phyloP scores from a whole-genome alignment of 306 rosid species.

The Elaeagnus macrophylla region DNA sequence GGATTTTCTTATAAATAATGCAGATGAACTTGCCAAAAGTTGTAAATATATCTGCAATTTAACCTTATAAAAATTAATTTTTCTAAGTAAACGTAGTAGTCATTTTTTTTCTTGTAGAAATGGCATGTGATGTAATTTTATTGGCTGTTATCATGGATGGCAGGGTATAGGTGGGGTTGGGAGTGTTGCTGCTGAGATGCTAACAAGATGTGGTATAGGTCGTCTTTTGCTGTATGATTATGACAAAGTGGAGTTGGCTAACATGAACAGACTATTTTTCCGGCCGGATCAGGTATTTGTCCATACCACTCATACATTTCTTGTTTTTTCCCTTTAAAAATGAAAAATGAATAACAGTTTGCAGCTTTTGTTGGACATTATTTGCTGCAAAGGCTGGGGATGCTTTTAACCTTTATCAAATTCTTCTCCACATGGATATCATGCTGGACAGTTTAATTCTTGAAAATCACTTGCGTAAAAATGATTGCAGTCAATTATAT shows the following conservation, averaged over 20 bases:
- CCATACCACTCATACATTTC: slow-evolving; percentile 11
- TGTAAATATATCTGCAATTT: neutral
- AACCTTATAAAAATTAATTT: neutral
- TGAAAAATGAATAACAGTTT: neutral
- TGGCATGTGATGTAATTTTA: slow-evolving; percentile 1
- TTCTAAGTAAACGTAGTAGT: neutral
- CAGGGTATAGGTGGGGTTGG: slow-evolving; percentile 98
- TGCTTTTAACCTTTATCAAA: slow-evolving; percentile 5
- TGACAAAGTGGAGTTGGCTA: slow-evolving; percentile 96
- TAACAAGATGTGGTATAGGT: slow-evolving; percentile 96
- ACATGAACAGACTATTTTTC: slow-evolving; percentile 94
- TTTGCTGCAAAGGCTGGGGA: slow-evolving; percentile 9
- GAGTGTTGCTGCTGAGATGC: slow-evolving; percentile 99
- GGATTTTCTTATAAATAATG: neutral
- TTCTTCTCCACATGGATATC: neutral
- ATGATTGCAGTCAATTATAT: too few relatives aligned
- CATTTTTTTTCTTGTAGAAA: slow-evolving; percentile 2
- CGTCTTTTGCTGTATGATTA: slow-evolving; percentile 93
- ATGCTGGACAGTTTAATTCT: too few relatives aligned
- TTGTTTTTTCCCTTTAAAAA: neutral
- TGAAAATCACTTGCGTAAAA: too few relatives aligned
- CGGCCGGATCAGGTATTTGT: slow-evolving; percentile 84
- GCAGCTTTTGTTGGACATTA: slow-evolving; percentile 2
- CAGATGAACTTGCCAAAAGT: neutral
- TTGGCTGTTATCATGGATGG: slow-evolving; percentile 20